Base-by-base conservation (phyloP, 2,329 filamentous ascomycete species). In the Coniochaeta sp. region DNA sequence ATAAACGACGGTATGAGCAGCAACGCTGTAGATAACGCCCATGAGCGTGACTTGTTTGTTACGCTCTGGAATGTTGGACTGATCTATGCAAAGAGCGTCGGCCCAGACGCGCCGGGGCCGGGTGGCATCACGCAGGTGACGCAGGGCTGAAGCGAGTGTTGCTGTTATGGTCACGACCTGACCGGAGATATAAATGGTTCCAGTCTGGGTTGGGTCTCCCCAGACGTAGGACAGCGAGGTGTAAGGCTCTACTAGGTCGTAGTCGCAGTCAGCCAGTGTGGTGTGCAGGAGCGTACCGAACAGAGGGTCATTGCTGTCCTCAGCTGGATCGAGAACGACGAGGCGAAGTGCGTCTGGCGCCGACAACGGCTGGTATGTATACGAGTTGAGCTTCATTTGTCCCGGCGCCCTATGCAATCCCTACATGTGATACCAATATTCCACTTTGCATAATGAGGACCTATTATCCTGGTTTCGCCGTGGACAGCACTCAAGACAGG, bases 11-110 rank as follows among this genome's bases (percentile, higher is more conserved):
- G 61, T 62, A 17, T 62, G 36, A 6, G 26, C 9, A n/a, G 55
- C 55, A 14, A 38, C 19, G 22, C n/a, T 16, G 60, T 62, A 64
- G 14, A 64, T 62, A 1, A n/a, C n/a, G 1, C 47, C 50, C 63
- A 64, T 62, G 17, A 62, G 50, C 6, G 28, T 50, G 17, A 64
- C 63, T 36, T 64, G 63, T 16, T 26, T 28, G 44, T 59, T 60
- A 6, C 61, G 61, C 56, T 64, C 63, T 6, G 47, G 31, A 4
- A 61, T 28, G 54, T 62, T 59, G 8, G 59, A 22, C 58, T 64
- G 63, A 58, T 64, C 59, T 58, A 64, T 64, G 50, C 63, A 64
- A 8, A 64, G 58, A 19, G 60, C 58, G 36, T 64, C 63, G 7
- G 60, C 59, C 63, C 63, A 64, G 24, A 61, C 56, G 34, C 58